Evolutionary conservation across 306 rosid species (phyloP), one percentile per base, ranked within the genome.

Genomic region (Cicer yamashitae): DNA sequence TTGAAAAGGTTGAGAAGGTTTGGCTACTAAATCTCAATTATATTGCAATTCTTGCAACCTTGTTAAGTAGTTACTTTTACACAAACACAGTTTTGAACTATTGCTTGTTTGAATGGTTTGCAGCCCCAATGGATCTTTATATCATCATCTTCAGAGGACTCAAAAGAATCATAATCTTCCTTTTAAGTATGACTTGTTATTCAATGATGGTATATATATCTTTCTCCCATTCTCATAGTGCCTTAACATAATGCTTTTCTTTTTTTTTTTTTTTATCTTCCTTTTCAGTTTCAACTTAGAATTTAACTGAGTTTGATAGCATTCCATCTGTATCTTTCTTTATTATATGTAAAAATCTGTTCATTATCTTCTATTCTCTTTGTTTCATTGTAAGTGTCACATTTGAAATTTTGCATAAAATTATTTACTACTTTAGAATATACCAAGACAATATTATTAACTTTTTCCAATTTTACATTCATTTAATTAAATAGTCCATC

Each of bases 1-100:
- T 8, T 67, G 78, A 64, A 71, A 77, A 67, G 67, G 50, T 38
- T 52, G 63, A 65, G 44, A 77, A 77, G 82, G 89, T 89, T 51
- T 71, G 82, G 12, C 40, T 51, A 14, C 73, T 58, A 70, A 74
- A 60, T 60, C 61, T 74, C 38, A 13, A 20, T 59, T 12, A 60
- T 56, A 59, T 44, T 73, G 13, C 43, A 5, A 45, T 10, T 81
- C n/a, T 61, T 14, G 20, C 60, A 10, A 6, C 12, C 12, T 7
- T 18, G 14, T 15, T 75, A 5, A 14, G 8, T n/a, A 45, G 7
- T 58, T 61, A 20, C 37, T 20, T 68, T 52, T 51, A 37, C 13
- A 44, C n/a, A 13, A 58, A 20, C 43, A 47, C 12, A 7, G 41
- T 57, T 72, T 46, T 68, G 40, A 74, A n/a, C 70, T 45, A n/a